Evolutionary conservation across 768 basidiomycete species (phyloP), one percentile per base, ranked within the genome.

Genomic region (Astraeus odoratus): DNA sequence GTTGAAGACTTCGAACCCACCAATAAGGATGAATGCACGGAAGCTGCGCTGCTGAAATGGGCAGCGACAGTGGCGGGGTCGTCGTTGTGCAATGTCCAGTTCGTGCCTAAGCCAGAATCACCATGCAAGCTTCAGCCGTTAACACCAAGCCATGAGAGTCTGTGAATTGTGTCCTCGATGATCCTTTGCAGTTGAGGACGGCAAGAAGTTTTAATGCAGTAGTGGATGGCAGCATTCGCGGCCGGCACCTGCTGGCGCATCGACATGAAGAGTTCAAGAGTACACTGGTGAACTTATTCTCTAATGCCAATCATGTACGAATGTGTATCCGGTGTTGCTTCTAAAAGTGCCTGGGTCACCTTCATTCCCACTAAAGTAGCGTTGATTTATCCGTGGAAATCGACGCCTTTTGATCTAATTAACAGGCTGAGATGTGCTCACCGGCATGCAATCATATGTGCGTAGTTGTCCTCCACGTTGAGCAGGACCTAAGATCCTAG

Each of bases 191-290:
- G 59, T 97, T 99, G 70, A 95, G 83, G 47, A 99, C 79, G 0
- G 83, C 91, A 31, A 97, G 72, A n/a, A 93, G 85, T 19, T 43
- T 81, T 78, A 51, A 92, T 69, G 63, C 93, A 97, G 69, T 92
- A 97, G 9, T 96, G 84, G 19, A 88, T 92, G 5, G 90, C 92
- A 20, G 93, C 85, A 34, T 95, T 86, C 1, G 92, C 96, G 0
- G 95, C 96, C 1, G 96, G 95, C 96, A 37, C 95, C 95, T 2
- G 96, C 96, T 4, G 96, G 95, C 1, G 96, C 96, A 41, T 95
- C 95, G 58, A 93, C 83, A 58, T 93, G 95, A 35, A 26, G n/a
- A n/a, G n/a, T 95, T 76, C 34, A 99, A 69, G 12, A 92, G 91
- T 8, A 94, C 83, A 22, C 91, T 79, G 7, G 76, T 92, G 53